These are phyloP conservation scores for Capsicum rhomboideum DNA, from an alignment of 257 asterid genomes.

Conservation along the genomic window DNA sequence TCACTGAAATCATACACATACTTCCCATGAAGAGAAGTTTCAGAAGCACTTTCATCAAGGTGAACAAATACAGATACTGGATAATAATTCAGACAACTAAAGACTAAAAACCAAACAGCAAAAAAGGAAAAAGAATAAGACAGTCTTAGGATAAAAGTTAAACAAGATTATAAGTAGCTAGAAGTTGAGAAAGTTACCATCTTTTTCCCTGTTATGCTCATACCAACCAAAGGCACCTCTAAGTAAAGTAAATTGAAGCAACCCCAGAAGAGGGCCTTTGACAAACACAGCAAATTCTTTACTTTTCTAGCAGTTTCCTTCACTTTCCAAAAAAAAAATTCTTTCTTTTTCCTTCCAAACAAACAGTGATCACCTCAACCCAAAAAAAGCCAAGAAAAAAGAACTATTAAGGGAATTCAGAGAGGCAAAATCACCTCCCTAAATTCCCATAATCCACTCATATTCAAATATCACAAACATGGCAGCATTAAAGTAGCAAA, in stretches of 20 bases:
- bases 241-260: background rate
- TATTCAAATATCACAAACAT: slow-evolving; percentile 46
- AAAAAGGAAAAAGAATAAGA: background rate
- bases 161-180: background rate
- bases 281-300: background rate
- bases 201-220: slow-evolving; percentile 1
- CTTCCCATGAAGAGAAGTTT: background rate
- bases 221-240: background rate
- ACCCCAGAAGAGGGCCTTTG: background rate
- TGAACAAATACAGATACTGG: background rate
- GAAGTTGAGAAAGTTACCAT: slow-evolving; percentile 9
- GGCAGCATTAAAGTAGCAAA: slow-evolving; percentile 9
- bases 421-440: slow-evolving; percentile 78
- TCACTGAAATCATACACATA: background rate
- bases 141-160: background rate
- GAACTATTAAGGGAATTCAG: slow-evolving; percentile 42
- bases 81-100: background rate
- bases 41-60: background rate
- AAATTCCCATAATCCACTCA: slow-evolving; percentile 65
- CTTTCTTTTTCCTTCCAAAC: background rate
- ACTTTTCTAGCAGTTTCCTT: background rate
- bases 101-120: background rate
- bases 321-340: background rate
- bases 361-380: background rate
- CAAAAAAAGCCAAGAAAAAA: background rate